These are phyloP conservation scores for Kwoniella europaea DNA, from an alignment of 768 basidiomycete genomes.

Conservation along the genomic window DNA sequence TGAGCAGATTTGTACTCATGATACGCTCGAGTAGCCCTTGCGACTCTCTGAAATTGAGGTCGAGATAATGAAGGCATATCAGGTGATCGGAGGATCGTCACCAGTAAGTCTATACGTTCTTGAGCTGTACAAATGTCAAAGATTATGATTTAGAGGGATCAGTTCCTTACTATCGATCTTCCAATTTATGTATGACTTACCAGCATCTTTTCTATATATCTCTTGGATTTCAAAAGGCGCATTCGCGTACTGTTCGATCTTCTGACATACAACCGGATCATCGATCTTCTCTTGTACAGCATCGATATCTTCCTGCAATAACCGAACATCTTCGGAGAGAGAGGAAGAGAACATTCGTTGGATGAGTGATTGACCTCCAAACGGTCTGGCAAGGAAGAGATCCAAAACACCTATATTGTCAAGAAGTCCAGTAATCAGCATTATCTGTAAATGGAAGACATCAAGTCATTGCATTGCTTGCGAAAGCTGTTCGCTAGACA, in stretches of 20 bases:
- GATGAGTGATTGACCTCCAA: slow-evolving; percentile 87
- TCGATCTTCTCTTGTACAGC: slow-evolving; percentile 86
- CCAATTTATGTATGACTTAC: slow-evolving; percentile 60
- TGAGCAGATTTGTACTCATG: slow-evolving; percentile 70
- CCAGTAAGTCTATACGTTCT: slow-evolving; percentile 76
- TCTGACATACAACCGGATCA: slow-evolving; percentile 83
- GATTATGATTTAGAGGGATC: not conserved
- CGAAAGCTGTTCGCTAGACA: slow-evolving; percentile 1
- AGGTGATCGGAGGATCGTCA: slow-evolving; percentile 76
- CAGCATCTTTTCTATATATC: slow-evolving; percentile 76
- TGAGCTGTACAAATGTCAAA: slow-evolving; percentile 59
- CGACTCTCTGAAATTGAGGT: slow-evolving; percentile 78
- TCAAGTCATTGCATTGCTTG: too few species aligned
- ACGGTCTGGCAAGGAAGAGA: slow-evolving; percentile 94
- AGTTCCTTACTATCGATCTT: not conserved
- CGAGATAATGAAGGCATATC: slow-evolving; percentile 76
- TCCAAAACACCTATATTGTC: slow-evolving; percentile 70
- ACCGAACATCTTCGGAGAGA: slow-evolving; percentile 83
- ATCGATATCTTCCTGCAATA: slow-evolving; percentile 83
- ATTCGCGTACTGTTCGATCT: slow-evolving; percentile 82
- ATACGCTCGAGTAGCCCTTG: slow-evolving; percentile 78
- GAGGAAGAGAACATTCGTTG: slow-evolving; percentile 97
- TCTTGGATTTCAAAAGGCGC: slow-evolving; percentile 87
- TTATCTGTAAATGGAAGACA: too few species aligned
- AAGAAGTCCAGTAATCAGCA: not conserved